Percentiles rank a stretch among this genome's conserved stretches.
These are phyloP conservation scores for Pochonia chlamydosporia DNA, from an alignment of 2,329 filamentous ascomycete genomes.

Conservation along the genomic window DNA sequence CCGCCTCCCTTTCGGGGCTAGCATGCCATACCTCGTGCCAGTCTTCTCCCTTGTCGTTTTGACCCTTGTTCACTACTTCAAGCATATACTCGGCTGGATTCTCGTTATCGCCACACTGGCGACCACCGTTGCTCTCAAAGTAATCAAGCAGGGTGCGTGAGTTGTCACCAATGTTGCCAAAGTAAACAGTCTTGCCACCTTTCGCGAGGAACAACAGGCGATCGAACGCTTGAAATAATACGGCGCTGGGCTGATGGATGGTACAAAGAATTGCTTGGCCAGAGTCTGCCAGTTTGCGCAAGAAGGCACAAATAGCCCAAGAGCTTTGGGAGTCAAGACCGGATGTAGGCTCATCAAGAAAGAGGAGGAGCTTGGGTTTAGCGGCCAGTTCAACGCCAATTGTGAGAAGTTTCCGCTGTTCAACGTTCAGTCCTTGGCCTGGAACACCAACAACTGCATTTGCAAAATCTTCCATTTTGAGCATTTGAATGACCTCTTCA, in stretches of 20 bases:
- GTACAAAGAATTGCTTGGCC: constrained; percentile 50
- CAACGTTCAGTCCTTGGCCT: constrained; percentile 55
- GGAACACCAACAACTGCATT: constrained; percentile 60
- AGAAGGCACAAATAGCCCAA: constrained; percentile 57
- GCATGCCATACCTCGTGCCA: constrained; percentile 64
- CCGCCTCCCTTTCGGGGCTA: constrained; percentile 42
- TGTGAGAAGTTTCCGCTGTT: constrained; percentile 56
- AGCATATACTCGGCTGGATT: constrained; percentile 78
- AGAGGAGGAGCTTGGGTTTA: constrained; percentile 52
- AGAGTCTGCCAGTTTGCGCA: constrained; percentile 53
- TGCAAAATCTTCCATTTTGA: constrained; percentile 62
- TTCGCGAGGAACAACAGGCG: constrained; percentile 57
- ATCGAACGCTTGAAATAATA: constrained; percentile 52
- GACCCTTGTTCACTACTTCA: constrained; percentile 38
- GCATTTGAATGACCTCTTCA: constrained; percentile 59
- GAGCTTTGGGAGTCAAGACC: constrained; percentile 60
- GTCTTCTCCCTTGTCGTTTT: constrained; percentile 38
- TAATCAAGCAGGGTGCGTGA: constrained; percentile 53
- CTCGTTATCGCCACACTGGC: constrained; percentile 52
- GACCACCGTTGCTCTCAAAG: constrained; percentile 60
- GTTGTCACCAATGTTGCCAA: constrained; percentile 59
- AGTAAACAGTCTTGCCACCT: constrained; percentile 64
- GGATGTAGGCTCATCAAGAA: constrained; percentile 55
- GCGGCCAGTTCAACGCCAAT: constrained; percentile 56
- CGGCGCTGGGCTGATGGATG: constrained; percentile 49